Conservation (phyloP, 306 rosid species). For the Gynostemma pentaphyllum region DNA sequence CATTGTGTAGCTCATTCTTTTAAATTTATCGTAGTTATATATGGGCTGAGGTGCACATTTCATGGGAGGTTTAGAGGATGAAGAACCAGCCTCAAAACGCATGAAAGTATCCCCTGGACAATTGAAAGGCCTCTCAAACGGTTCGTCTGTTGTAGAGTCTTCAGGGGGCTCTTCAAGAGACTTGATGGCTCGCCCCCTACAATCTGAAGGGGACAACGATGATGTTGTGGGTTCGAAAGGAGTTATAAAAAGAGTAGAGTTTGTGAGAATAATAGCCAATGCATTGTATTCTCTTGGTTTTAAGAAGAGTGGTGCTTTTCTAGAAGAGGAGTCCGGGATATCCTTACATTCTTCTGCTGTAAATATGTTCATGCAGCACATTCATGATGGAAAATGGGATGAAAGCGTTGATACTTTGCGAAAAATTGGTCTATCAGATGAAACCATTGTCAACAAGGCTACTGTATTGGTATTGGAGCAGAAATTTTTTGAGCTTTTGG, state of each 20-base stretch:
- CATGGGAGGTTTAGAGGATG: constrained; percentile 99
- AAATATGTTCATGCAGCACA: constrained; percentile 64
- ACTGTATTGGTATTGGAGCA: constrained; percentile 77
- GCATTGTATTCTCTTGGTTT: constrained; percentile 92
- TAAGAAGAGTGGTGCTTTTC: constrained; percentile 59
- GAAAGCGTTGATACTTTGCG: constrained; percentile 61
- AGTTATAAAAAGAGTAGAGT: constrained; percentile 70
- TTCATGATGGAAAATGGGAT: constrained; percentile 78
- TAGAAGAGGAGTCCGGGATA: constrained; percentile 97
- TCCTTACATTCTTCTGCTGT: constrained; percentile 54
- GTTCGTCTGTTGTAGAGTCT: constrained; percentile 53
- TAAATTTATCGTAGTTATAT: constrained; percentile 27
- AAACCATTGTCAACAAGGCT: constrained; percentile 45
- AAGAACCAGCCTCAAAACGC: constrained; percentile 95
- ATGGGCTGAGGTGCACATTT: constrained; percentile 99
- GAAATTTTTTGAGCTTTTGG: constrained; percentile 74
- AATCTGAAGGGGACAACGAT: constrained; percentile 53
- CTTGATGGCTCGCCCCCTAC: constrained; percentile 92
- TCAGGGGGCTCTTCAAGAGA: constrained; percentile 55
- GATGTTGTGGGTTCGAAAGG: constrained; percentile 88
- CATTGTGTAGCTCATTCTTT: background rate
- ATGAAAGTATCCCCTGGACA: constrained; percentile 62
- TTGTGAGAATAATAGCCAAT: constrained; percentile 87
- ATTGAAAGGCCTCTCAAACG: constrained; percentile 66
- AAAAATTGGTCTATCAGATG: constrained; percentile 58